phyloP scores from a whole-genome alignment of 2,329 filamentous ascomycete genomes.

The Colletotrichum sp. region DNA sequence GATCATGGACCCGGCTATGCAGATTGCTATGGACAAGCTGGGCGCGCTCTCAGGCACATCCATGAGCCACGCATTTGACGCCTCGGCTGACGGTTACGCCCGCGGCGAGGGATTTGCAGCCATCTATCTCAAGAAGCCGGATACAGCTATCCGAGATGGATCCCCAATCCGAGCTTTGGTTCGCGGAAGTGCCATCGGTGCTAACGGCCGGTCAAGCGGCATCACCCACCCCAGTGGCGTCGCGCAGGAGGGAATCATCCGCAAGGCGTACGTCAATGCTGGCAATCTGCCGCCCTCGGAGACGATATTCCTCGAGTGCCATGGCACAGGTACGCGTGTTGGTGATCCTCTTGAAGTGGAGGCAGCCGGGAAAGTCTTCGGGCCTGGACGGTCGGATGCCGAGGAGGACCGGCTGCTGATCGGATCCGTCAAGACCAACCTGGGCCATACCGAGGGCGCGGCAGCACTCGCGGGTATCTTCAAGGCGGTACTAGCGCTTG shows the following conservation, averaged over 20 bases:
- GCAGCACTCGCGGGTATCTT: not conserved
- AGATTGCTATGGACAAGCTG: not conserved
- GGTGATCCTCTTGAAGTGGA: not conserved
- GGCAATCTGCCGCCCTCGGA: not conserved
- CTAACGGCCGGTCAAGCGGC: not conserved
- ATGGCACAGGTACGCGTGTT: not conserved
- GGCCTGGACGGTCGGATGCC: not conserved
- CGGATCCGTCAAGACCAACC: not conserved
- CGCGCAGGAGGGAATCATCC: not conserved
- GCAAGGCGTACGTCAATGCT: not conserved
- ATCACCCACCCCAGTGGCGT: not conserved
- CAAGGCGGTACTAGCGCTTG: not conserved
- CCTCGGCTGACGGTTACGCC: not conserved
- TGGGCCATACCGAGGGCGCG: not conserved
- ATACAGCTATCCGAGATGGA: not conserved
- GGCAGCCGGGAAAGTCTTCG: not conserved
- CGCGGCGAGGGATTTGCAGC: not conserved
- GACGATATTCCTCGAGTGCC: not conserved
- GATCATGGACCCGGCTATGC: not conserved
- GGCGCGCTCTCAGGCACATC: not conserved
- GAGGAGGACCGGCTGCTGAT: not conserved
- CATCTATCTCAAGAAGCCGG: not conserved
- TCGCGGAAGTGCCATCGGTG: not conserved
- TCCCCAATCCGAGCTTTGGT: not conserved
- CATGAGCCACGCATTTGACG: not conserved